phyloP scores from a whole-genome alignment of 179 eudicot genomes.

The Beta corolliflora region DNA sequence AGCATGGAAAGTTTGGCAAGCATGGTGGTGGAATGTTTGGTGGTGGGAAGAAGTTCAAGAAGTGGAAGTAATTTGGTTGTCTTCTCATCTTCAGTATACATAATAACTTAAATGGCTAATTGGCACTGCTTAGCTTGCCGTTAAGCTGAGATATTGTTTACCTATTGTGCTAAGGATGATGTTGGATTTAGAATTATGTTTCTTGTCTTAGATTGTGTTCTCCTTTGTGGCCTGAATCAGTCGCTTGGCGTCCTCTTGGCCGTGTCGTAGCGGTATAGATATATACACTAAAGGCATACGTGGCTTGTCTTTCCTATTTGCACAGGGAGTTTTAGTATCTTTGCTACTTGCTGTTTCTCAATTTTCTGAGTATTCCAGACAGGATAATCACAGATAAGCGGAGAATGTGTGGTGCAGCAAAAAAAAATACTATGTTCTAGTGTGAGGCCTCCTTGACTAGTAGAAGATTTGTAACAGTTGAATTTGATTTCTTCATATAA shows the following conservation, averaged over 20 bases:
- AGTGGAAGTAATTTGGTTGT: constrained; percentile 55
- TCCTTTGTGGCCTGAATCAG: neutral
- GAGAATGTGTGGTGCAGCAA: neutral
- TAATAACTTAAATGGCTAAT: constrained; percentile 18
- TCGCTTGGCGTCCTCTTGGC: neutral
- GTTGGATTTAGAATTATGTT: constrained; percentile 10
- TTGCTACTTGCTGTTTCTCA: neutral
- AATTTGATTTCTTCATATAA: neutral
- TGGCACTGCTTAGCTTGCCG: constrained; percentile 22
- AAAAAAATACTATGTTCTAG: neutral
- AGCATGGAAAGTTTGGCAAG: constrained; percentile 44
- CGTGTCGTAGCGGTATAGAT: neutral
- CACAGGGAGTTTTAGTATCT: neutral
- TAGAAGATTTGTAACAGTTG: neutral
- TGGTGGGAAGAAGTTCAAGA: constrained; percentile 58
- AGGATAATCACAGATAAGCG: neutral
- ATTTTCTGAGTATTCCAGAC: neutral
- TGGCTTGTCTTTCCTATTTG: constrained; percentile 5
- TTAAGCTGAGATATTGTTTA: constrained; percentile 6
- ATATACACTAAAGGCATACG: neutral
- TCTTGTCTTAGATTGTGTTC: constrained; percentile 6
- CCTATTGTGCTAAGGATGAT: constrained; percentile 17
- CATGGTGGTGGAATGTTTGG: constrained; percentile 35
- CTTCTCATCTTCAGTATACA: neutral
- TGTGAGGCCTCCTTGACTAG: neutral